A percentile compares a stretch with the other conserved stretches of the same genome.
Evolutionary conservation across 331 rosid genomes (phyloP).

Genomic region (Spiraea crenata): DNA sequence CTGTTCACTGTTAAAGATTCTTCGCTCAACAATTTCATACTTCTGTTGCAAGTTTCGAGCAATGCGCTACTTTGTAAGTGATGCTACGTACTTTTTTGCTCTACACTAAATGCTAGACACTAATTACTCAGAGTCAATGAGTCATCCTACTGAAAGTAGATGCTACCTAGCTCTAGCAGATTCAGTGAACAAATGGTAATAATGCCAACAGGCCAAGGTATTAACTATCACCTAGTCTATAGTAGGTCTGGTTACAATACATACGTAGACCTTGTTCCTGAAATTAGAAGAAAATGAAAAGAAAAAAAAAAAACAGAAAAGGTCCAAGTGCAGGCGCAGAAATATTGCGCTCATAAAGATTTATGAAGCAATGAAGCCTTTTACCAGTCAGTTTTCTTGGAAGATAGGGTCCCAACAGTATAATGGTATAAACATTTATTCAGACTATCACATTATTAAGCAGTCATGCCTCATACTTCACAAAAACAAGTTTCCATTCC

Average conservation of each 20-base stretch:
- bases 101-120: background rate
- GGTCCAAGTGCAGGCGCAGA: background rate
- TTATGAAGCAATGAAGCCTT: conserved; percentile 1
- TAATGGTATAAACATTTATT: background rate
- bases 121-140: background rate
- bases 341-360: background rate
- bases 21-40: background rate
- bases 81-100: background rate
- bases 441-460: background rate
- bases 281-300: background rate
- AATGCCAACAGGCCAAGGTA: background rate
- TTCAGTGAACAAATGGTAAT: background rate
- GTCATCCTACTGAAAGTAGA: background rate
- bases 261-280: background rate
- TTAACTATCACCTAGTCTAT: background rate
- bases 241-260: background rate
- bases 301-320: background rate
- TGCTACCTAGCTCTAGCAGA: background rate
- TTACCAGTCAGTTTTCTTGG: background rate
- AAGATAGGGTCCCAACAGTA: background rate
- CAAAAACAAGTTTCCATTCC: background rate
- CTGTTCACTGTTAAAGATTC: background rate
- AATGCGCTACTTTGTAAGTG: background rate
- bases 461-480: background rate
- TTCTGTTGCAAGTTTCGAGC: background rate